A percentile compares a stretch with the other conserved stretches of the same genome.
Conservation (phyloP, 1,284 basidiomycete genomes). For the Takashimella tepidaria region DNA sequence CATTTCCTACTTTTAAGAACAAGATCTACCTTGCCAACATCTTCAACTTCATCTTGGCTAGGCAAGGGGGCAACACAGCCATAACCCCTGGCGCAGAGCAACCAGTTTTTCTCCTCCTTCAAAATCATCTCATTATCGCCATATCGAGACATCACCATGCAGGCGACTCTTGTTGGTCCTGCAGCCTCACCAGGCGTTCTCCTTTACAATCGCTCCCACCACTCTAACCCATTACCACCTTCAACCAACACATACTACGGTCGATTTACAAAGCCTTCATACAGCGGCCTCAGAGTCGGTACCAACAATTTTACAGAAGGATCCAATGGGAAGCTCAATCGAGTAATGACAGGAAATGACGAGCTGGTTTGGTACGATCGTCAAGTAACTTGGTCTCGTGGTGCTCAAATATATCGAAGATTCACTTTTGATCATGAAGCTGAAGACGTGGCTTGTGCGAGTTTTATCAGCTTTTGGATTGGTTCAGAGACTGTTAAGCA, state of each 20-base stretch:
- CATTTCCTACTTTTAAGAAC: no score
- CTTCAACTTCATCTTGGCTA: no score
- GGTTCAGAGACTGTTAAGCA: conserved; percentile 2
- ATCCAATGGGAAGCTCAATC: background rate
- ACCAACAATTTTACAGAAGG: background rate
- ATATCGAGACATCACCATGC: conserved; percentile 18
- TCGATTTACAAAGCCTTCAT: no score
- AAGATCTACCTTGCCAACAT: no score
- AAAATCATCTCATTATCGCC: no score
- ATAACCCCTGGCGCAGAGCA: no score
- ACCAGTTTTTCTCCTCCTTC: no score
- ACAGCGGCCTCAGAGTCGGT: no score
- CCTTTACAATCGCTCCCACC: conserved; percentile 9
- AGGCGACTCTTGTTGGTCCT: conserved; percentile 25
- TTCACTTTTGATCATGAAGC: conserved; percentile 68
- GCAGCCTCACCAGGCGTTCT: conserved; percentile 27
- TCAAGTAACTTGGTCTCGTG: conserved; percentile 63
- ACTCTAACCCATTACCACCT: background rate
- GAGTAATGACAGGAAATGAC: conserved; percentile 39
- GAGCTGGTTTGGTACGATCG: conserved; percentile 66
- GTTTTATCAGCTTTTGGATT: conserved; percentile 60
- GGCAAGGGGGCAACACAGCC: no score
- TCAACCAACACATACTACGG: background rate
- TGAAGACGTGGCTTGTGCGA: conserved; percentile 68
- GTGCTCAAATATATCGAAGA: conserved; percentile 64